Base-by-base conservation (phyloP, 495 filamentous ascomycete genomes). In the Daldinia concentrica region DNA sequence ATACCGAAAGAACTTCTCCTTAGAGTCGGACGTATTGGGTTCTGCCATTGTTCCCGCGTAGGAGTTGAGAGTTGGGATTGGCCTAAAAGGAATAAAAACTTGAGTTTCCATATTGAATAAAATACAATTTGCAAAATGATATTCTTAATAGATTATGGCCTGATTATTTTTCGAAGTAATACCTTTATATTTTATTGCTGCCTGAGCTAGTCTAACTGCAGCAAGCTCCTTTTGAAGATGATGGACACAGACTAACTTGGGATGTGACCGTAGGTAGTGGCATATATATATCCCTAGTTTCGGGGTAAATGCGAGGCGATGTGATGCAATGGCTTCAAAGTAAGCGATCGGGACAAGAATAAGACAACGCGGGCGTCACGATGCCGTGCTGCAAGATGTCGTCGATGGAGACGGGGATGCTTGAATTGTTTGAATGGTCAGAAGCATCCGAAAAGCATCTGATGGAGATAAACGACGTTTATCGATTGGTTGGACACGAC, bases 1-100 rank as follows among this genome's bases (percentile, higher is more conserved):
- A 76, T 91, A 89, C 68, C 88, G 88, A 77, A 93, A 92, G 83
- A 96, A 95, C 8, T 85, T 85, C 72, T 92, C 90, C 58, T 93
- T 94, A 51, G 89, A 76, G 68, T 82, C 80, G 48, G 75, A 68
- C 71, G 74, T 79, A 50, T 66, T 73, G 57, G 55, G 68, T 2
- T 58, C 36, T 27, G 60, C 51, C 11, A 66, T 68, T 59, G 29
- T 48, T 6, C 26, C 50, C 3, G 26, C 1, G 19, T 51, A 48
- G 37, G 41, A 8, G 26, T 54, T 39, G n/a, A 26, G 52, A 9
- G 34, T n/a, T 3, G 41, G 50, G 59, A 43, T 26, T 66, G 14
- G 60, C 34, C 69, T 71, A 57, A 76, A 77, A 37, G 75, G 75
- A 43, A 76, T 77, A 66, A 77, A 74, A 45, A 65, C 3, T 66